Base-by-base conservation (phyloP, 495 filamentous ascomycete genomes). In the Penicillium ucsense region DNA sequence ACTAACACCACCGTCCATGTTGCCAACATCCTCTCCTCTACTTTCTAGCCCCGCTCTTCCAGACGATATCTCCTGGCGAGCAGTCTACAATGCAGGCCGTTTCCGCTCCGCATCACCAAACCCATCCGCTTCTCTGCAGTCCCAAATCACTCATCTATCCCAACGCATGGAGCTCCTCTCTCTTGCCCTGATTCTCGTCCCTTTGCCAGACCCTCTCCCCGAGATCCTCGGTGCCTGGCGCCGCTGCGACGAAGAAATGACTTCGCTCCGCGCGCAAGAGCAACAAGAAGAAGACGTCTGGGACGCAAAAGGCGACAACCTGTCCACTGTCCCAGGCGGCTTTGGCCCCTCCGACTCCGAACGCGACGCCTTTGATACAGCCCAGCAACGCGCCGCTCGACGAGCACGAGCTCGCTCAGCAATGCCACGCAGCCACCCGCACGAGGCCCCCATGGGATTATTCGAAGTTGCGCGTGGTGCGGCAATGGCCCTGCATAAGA, bases 111-210 rank as follows among this genome's bases (percentile, higher is more conserved):
- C 61, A 30, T 52, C 64, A 29, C 51, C 60, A 29, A 59, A 57
- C 28, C 47, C 60, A 9, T 44, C 59, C 10, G 57, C 60, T 37
- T 51, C 43, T 35, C 63, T 67, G 44, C 52, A 65, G 49, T 40
- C 61, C 46, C 65, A 69, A 57, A 73, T 72, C 61, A 59, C 44
- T 56, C 52, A 64, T 51, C 61, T 75, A 54, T 68, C 67, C 50
- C 88, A 95, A 68, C 78, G 90, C 31, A 89, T 95, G 71, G 92
- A 97, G 50, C 85, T 95, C 28, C 79, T 98, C 32, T 85, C 88
- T 8, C 81, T 87, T 20, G 83, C 92, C 2, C 78, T 98, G 32
- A 75, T 85, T 35, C 78, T 97, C 44, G 87, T 85, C 3, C 91
- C 94, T 0, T 60, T 60, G 10, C 69, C 85, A 3, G 67, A 81